Evolutionary conservation across 139 green algal species (phyloP).

Genomic region (Dunaliella sp.): DNA sequence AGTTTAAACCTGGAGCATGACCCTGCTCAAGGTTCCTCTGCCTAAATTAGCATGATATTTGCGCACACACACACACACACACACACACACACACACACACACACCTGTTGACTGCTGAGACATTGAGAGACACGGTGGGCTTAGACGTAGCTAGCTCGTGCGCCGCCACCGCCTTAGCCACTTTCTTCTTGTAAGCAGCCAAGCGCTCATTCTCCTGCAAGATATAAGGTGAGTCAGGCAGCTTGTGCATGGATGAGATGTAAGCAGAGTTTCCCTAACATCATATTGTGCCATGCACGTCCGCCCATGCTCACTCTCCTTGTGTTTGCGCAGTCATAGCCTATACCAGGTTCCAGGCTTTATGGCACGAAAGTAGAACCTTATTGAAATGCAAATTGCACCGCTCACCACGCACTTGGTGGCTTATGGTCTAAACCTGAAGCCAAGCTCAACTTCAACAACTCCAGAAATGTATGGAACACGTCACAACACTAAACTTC

Average conservation of each 20-base stretch:
- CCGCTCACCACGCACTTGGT: not conserved
- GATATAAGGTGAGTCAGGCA: too few species aligned
- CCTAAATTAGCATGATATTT: too few species aligned
- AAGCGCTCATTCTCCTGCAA: slow-evolving; percentile 3
- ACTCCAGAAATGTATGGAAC: too few species aligned
- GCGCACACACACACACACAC: too few species aligned
- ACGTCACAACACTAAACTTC: too few species aligned
- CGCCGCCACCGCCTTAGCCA: not conserved
- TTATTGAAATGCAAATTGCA: not conserved
- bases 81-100: not conserved
- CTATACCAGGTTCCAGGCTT: not conserved
- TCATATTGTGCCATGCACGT: not conserved
- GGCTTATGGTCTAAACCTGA: too few species aligned
- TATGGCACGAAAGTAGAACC: not conserved
- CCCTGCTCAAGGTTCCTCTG: too few species aligned
- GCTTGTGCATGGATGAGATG: too few species aligned
- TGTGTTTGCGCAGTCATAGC: not conserved
- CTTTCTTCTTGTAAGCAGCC: slow-evolving; percentile 14
- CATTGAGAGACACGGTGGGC: not conserved
- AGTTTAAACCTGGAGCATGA: too few species aligned
- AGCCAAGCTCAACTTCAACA: too few species aligned
- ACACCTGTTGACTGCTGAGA: not conserved
- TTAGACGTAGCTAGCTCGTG: not conserved
- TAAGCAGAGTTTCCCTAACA: not conserved
- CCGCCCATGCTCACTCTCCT: not conserved